Evolutionary conservation across 1,284 basidiomycete genomes (phyloP), one percentile per base, ranked within the genome.

Genomic region (Ceratobasidium sp.): DNA sequence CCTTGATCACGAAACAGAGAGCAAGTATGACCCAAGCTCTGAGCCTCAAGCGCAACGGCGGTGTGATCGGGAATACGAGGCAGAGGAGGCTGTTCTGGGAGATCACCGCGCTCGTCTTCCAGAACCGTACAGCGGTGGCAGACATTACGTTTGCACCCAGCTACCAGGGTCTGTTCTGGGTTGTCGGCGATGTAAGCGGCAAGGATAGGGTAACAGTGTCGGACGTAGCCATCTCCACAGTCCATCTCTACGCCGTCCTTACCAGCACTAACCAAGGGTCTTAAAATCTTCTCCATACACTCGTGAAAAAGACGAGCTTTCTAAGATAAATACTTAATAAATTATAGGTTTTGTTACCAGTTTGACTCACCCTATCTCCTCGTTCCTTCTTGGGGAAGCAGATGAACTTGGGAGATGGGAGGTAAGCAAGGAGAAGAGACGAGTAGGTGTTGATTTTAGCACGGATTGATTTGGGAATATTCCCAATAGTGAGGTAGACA

Each of bases 131-230:
- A 79, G 1, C 17, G 23, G 9, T 61, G 68, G 42, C 78, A 79
- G 23, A 38, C 66, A 7, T 68, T 73, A 17, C 20, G 0, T 20
- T 69, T 26, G 26, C 54, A 70, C 50, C 79, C 74, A 13, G 71
- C 78, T 42, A 76, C 42, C 15, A 78, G 28, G 9, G 42, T 69
- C 44, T 78, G 65, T 42, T 80, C 77, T 1, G 79, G 79, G 50
- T 76, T 76, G 46, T 80, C 77, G 9, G 77, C 77, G 38, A 78
- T 61, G 40, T 76, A 77, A 9, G 62, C 69, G 15, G 64, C 61
- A 0, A 79, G 40, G 20, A 79, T 38, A 20, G 77, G 79, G 57
- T 69, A 77, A 52, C 77, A 77, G 4, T 38, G 44, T 15, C 79
- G 10, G 13, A 64, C 38, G 17, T 62, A 38, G 13, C 75, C 77